Evolutionary conservation across 768 basidiomycete genomes (phyloP).

Genomic region (Leccinum uliginosum): DNA sequence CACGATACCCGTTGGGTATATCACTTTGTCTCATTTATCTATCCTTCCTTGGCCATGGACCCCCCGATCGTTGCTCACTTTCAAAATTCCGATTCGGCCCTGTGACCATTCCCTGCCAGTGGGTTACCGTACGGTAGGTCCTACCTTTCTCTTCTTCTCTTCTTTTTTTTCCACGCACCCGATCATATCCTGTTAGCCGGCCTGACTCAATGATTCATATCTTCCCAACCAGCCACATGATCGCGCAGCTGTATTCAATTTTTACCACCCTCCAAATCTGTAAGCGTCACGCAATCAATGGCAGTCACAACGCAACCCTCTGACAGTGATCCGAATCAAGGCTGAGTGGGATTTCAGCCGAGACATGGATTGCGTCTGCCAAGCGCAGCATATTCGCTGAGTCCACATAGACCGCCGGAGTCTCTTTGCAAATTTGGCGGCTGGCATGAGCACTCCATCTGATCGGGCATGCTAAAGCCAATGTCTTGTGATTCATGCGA

Average conservation of each 20-base stretch:
- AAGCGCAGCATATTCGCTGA: constrained; percentile 12
- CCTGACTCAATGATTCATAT: constrained; percentile 12
- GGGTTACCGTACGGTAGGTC: not conserved
- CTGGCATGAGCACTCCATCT: constrained; percentile 4
- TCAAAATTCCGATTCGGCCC: not conserved
- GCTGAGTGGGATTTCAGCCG: constrained; percentile 13
- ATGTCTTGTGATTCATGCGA: not conserved
- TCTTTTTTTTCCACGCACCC: constrained; percentile 16
- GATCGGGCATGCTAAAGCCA: constrained; percentile 9
- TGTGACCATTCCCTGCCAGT: not conserved
- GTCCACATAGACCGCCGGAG: constrained; percentile 5
- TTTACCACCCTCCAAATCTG: constrained; percentile 8
- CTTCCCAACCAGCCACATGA: constrained; percentile 17
- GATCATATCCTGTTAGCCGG: constrained; percentile 10
- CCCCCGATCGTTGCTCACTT: constrained; percentile 18
- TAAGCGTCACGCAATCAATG: constrained; percentile 14
- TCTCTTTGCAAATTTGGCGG: constrained; percentile 4
- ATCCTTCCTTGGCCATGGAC: constrained; percentile 11
- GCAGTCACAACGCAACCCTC: not conserved
- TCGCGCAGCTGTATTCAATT: constrained; percentile 19
- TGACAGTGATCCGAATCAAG: not conserved
- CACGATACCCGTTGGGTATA: constrained; percentile 6
- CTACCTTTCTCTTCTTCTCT: not conserved
- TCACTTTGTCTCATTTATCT: constrained; percentile 15
- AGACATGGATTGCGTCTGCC: constrained; percentile 9